Conservation (phyloP, 345 rosid genomes). For the Rhizophora mangle region DNA sequence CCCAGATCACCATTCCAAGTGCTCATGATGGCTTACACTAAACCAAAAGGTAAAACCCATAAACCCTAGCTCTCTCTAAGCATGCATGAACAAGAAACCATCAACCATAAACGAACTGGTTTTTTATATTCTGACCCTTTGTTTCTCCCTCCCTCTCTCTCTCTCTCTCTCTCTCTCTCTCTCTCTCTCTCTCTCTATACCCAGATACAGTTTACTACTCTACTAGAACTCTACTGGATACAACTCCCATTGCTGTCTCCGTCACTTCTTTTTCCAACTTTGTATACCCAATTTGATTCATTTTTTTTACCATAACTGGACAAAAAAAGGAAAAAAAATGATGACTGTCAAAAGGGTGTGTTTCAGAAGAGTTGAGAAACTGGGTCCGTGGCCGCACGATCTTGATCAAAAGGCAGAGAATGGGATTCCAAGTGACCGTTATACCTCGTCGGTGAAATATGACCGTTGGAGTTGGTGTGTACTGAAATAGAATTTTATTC, state of each 20-base stretch:
- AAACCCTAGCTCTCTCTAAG: slow-evolving; percentile 16
- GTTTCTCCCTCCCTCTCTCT: not conserved
- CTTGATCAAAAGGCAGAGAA: slow-evolving; percentile 50
- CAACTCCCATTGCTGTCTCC: slow-evolving; percentile 33
- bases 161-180: not conserved
- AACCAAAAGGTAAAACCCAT: slow-evolving; percentile 19
- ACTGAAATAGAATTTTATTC: slow-evolving; percentile 35
- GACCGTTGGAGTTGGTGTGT: slow-evolving; percentile 87
- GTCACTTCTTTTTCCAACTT: slow-evolving; percentile 37
- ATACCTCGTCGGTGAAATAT: slow-evolving; percentile 75
- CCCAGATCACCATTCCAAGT: slow-evolving; percentile 48
- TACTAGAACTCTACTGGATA: slow-evolving; percentile 4
- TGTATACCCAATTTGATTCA: slow-evolving; percentile 24
- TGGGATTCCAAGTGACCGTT: slow-evolving; percentile 70
- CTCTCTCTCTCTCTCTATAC: slow-evolving; percentile 15
- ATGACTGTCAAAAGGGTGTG: slow-evolving; percentile 15
- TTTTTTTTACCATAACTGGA: slow-evolving; percentile 4
- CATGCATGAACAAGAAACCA: slow-evolving; percentile 41
- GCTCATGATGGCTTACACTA: slow-evolving; percentile 35
- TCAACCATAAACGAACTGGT: slow-evolving; percentile 21
- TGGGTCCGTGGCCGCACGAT: slow-evolving; percentile 50
- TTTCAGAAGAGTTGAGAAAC: slow-evolving; percentile 29
- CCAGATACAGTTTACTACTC: slow-evolving; percentile 17
- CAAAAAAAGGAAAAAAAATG: slow-evolving; percentile 1
- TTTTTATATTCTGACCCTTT: slow-evolving; percentile 33